Base-by-base conservation (phyloP, 2,329 filamentous ascomycete genomes). In the Rhinocladiella similis region DNA sequence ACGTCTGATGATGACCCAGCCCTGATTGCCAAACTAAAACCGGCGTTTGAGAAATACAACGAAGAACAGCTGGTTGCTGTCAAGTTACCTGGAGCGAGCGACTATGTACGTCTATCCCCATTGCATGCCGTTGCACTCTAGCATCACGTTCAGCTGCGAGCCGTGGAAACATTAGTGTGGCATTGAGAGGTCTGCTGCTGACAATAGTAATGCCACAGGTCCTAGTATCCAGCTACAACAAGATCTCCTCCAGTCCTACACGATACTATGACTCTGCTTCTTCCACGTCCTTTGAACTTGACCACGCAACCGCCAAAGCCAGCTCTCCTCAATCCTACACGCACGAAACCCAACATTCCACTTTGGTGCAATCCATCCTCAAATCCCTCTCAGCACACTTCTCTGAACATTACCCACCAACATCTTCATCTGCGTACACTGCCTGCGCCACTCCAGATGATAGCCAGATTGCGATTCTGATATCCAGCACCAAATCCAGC, bases 401-500 rank as follows among this genome's bases (percentile, higher is more conserved):
- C 54, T 80, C 84, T 64, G 94, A 99, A 73, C 94, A 99, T 77
- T 99, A 92, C 72, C 86, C 90, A 9, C 88, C 84, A 67, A 88
- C 87, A 51, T 85, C 89, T 12, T 88, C 88, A 65, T 91, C 92
- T 64, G 90, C 90, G 47, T 97, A 90, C 72, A 90, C 93, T 10
- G 86, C 85, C 65, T 56, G 53, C 46, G 48, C 54, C n/a, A 51
- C 60, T 16, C 48, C 63, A 12, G 55, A 60, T 29, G 80, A 87
- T 93, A 71, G 83, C 83, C 25, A 85, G 86, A 75, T 97, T 58
- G 90, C 91, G 47, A 80, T 97, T 62, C 75, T 96, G 53, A 85
- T 96, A 49, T 92, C 96, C 47, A 90, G 92, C 54, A 97, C 94
- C 80, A 97, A 97, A 75, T 97, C 97, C 79, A 96, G 90, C 68